These are phyloP conservation scores for Trypanosoma theileri DNA, from an alignment of 208 protist genomes.

Conservation along the genomic window DNA sequence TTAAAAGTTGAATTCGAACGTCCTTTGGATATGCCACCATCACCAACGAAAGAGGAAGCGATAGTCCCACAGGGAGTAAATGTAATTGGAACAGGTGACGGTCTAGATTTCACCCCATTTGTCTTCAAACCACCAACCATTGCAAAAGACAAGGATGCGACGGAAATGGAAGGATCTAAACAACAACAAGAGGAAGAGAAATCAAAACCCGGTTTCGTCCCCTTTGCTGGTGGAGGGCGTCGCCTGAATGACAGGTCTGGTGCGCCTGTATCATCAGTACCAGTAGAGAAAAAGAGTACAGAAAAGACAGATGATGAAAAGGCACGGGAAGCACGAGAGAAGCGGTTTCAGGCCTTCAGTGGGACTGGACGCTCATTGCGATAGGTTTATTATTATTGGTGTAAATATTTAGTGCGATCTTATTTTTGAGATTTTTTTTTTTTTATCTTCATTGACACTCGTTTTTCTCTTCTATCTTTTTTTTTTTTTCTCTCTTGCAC, in stretches of 20 bases:
- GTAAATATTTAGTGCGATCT: constrained; percentile 10
- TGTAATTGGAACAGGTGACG: constrained; percentile 49
- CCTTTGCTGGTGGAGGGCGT: constrained; percentile 26
- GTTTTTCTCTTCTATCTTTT: too few relatives aligned
- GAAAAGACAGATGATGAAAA: constrained; percentile 12
- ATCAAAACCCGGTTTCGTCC: constrained; percentile 19
- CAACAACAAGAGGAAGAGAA: constrained; percentile 16
- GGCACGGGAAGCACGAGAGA: constrained; percentile 34
- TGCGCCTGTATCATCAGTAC: not conserved
- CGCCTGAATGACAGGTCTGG: constrained; percentile 18
- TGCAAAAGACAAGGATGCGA: constrained; percentile 10
- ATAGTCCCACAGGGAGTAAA: constrained; percentile 36
- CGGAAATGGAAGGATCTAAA: not conserved
- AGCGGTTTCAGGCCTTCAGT: constrained; percentile 42
- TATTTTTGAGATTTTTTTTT: constrained; percentile 14
- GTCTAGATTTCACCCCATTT: constrained; percentile 65
- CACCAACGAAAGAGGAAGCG: constrained; percentile 37
- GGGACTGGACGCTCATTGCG: constrained; percentile 11
- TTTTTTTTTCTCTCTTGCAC: too few relatives aligned
- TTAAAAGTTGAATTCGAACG: constrained; percentile 94
- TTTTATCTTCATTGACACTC: not conserved
- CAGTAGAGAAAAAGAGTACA: not conserved
- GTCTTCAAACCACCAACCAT: constrained; percentile 65
- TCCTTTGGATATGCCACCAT: constrained; percentile 88
- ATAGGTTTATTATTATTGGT: not conserved